A percentile compares a stretch with the other conserved stretches of the same genome.
Evolutionary conservation across 495 filamentous ascomycete species (phyloP).

Genomic region (Aspergillus sclerotiicarbonarius): DNA sequence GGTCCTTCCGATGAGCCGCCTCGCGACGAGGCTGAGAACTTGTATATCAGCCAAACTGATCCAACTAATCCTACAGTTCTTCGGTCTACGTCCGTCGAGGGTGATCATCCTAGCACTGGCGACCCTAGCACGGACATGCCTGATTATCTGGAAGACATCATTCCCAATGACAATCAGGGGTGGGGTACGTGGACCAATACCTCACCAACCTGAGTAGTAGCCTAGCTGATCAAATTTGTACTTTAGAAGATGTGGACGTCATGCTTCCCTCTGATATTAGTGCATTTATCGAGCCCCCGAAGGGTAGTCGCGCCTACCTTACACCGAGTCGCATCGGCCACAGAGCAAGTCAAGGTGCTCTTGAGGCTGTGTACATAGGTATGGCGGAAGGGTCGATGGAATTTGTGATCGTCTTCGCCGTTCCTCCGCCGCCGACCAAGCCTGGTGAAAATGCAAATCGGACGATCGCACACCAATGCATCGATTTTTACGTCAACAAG

Average conservation of each 20-base stretch:
- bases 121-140: neutral
- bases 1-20: neutral
- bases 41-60: neutral
- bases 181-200: neutral
- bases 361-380: neutral
- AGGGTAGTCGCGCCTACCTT: neutral
- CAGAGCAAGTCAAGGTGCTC: neutral
- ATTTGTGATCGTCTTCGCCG: neutral
- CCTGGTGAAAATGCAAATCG: neutral
- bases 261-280: neutral
- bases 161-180: neutral
- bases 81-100: neutral
- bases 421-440: neutral
- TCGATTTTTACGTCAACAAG: neutral
- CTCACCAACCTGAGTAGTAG: neutral
- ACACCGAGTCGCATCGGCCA: neutral
- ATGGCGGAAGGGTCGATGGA: neutral
- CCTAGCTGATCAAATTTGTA: neutral
- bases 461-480: neutral
- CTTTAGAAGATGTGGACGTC: neutral
- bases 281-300: neutral
- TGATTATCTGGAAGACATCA: neutral
- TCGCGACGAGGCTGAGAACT: neutral
- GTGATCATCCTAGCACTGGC: neutral
- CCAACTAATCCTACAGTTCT: neutral